Conservation (phyloP, 2,329 filamentous ascomycete species). For the Aspergillus quadrilineatus region DNA sequence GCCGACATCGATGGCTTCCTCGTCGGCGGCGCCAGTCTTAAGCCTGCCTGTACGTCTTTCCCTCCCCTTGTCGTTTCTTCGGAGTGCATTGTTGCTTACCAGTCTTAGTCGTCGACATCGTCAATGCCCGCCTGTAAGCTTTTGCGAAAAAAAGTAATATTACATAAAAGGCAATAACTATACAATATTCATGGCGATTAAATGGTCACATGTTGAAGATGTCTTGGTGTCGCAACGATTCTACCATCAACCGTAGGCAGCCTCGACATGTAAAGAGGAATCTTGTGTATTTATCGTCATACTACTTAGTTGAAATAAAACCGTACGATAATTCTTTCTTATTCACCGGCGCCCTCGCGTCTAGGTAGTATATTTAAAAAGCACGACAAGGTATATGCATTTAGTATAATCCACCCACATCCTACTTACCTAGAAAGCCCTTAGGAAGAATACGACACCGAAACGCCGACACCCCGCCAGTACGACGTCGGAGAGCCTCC, state of each 20-base stretch:
- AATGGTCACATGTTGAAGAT: background rate
- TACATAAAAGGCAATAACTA: background rate
- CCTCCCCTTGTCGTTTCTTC: constrained; percentile 15
- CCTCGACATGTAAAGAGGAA: background rate
- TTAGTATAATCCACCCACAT: constrained; percentile 3
- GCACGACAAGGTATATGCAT: constrained; percentile 6
- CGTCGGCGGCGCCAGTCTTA: constrained; percentile 92
- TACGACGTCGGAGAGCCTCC: constrained; percentile 35
- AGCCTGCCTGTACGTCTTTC: constrained; percentile 76
- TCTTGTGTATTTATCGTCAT: background rate
- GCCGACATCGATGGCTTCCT: constrained; percentile 96
- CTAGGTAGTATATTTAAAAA: background rate
- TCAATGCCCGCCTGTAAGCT: constrained; percentile 59
- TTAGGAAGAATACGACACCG: constrained; percentile 44
- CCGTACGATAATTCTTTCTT: background rate
- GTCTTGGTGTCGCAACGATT: background rate
- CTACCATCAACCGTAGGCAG: background rate
- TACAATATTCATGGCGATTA: background rate
- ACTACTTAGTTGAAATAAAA: background rate
- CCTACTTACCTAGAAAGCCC: background rate
- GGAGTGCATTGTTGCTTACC: constrained; percentile 15
- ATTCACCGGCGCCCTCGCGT: background rate
- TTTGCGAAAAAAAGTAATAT: background rate
- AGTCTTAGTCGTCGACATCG: constrained; percentile 62
- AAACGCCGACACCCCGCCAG: constrained; percentile 44